Evolutionary conservation across 805 yeast genomes (phyloP).

Genomic region (Starmerella apis): DNA sequence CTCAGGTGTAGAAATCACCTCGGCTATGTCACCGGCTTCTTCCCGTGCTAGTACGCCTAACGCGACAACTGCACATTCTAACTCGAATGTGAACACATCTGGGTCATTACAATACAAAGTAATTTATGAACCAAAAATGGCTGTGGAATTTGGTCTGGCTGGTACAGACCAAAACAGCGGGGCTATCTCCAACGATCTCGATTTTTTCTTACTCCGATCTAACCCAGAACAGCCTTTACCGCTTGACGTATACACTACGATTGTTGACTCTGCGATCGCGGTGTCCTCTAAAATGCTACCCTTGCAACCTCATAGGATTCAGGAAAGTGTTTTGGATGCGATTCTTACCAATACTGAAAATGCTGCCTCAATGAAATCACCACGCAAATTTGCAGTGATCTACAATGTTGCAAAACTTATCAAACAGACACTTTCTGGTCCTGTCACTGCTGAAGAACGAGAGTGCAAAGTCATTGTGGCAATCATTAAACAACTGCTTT

Average conservation of each 20-base stretch:
- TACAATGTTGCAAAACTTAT: slow-evolving; percentile 16
- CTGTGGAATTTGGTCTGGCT: slow-evolving; percentile 8
- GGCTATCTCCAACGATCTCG: slow-evolving; percentile 10
- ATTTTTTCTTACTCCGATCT: slow-evolving; percentile 2
- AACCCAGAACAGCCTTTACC: neutral
- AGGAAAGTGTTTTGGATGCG: slow-evolving; percentile 76
- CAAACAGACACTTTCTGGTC: slow-evolving; percentile 1
- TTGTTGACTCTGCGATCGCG: slow-evolving; percentile 71
- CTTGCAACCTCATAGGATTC: slow-evolving; percentile 62
- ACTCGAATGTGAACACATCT: neutral
- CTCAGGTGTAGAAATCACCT: slow-evolving; percentile 13
- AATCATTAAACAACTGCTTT: slow-evolving; percentile 38
- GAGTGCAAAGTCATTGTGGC: slow-evolving; percentile 43
- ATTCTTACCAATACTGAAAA: slow-evolving; percentile 43
- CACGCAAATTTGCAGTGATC: slow-evolving; percentile 14
- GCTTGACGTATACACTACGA: slow-evolving; percentile 13
- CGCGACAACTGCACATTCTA: neutral
- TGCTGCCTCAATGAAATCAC: slow-evolving; percentile 26
- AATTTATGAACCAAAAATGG: neutral
- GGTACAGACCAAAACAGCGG: neutral
- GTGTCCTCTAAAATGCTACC: slow-evolving; percentile 65
- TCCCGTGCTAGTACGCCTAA: slow-evolving; percentile 1
- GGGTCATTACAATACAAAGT: neutral
- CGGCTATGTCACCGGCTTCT: slow-evolving; percentile 12
- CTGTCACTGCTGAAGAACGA: slow-evolving; percentile 20